A percentile compares a stretch with the other conserved stretches of the same genome.
These are phyloP conservation scores for Paracoccidioides lutzii DNA, from an alignment of 2,329 filamentous ascomycete species.

Conservation along the genomic window DNA sequence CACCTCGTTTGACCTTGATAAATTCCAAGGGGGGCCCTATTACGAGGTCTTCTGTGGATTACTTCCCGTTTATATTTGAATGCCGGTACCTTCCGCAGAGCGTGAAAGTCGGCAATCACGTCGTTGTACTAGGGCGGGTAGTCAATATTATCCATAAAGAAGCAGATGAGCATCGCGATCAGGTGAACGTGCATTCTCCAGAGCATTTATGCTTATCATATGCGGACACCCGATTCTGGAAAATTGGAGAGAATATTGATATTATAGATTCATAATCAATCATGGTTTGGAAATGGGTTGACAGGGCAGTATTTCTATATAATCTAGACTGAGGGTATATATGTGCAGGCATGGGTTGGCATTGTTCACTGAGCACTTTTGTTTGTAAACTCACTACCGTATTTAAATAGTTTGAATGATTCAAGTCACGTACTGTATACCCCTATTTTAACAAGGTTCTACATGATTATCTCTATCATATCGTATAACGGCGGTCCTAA, in stretches of 20 bases:
- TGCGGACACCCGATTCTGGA: conserved; percentile 32
- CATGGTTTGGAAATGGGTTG: not conserved
- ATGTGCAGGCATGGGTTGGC: not conserved
- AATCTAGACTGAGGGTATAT: not conserved
- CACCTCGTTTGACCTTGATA: conserved; percentile 8
- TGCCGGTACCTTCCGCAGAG: conserved; percentile 25
- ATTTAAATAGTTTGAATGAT: too few relatives aligned
- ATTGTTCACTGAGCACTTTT: not conserved
- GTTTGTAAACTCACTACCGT: not conserved
- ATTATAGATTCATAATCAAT: not conserved
- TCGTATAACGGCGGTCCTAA: too few relatives aligned
- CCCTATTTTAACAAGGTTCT: too few relatives aligned
- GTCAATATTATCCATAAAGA: conserved; percentile 18
- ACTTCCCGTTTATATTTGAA: conserved; percentile 30
- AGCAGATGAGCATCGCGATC: not conserved
- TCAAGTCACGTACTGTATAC: too few relatives aligned
- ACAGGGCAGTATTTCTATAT: not conserved
- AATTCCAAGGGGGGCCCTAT: conserved; percentile 10
- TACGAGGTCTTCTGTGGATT: conserved; percentile 16
- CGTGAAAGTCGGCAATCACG: conserved; percentile 29
- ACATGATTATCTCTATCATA: too few relatives aligned
- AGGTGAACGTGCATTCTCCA: conserved; percentile 1
- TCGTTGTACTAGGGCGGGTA: conserved; percentile 28
- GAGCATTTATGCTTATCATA: conserved; percentile 28
- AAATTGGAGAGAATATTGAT: conserved; percentile 25